These are phyloP conservation scores for Leccinum incarnatum DNA, from an alignment of 768 basidiomycete species.

Conservation along the genomic window DNA sequence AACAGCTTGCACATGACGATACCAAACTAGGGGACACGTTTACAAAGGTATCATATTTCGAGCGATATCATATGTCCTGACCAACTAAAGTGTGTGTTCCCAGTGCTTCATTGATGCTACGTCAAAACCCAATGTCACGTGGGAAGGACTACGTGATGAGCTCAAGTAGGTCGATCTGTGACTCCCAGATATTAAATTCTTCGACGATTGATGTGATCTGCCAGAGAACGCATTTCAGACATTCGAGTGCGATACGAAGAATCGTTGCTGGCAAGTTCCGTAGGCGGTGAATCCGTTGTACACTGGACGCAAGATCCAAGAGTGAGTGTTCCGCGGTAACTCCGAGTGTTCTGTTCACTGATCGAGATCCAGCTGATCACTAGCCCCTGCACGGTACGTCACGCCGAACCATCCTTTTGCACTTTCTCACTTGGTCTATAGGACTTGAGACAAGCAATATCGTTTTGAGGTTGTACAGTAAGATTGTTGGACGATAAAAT, in stretches of 20 bases:
- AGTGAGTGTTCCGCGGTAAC: slow-evolving; percentile 11
- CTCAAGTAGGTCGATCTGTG: slow-evolving; percentile 13
- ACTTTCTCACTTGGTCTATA: slow-evolving; percentile 24
- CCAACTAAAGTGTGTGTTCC: background rate
- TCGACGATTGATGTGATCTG: background rate
- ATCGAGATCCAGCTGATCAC: slow-evolving; percentile 10
- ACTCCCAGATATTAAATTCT: background rate
- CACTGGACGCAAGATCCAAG: slow-evolving; percentile 19
- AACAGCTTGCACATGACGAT: slow-evolving; percentile 27
- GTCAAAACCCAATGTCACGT: slow-evolving; percentile 12
- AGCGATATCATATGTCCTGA: background rate
- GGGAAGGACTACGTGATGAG: slow-evolving; percentile 17
- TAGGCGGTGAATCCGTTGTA: background rate
- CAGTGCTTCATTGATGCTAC: slow-evolving; percentile 21
- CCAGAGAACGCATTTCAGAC: slow-evolving; percentile 13
- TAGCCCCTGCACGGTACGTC: slow-evolving; percentile 7
- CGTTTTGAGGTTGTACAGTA: background rate
- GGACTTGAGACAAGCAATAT: slow-evolving; percentile 13
- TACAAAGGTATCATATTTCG: slow-evolving; percentile 17
- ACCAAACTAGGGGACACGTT: slow-evolving; percentile 17
- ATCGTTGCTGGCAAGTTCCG: background rate
- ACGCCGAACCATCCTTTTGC: slow-evolving; percentile 18
- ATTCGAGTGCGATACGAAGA: slow-evolving; percentile 14
- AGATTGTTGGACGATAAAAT: background rate
- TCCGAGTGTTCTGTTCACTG: slow-evolving; percentile 3